phyloP scores from a whole-genome alignment of 1,139 yeast genomes.

The Pichia sp. region DNA sequence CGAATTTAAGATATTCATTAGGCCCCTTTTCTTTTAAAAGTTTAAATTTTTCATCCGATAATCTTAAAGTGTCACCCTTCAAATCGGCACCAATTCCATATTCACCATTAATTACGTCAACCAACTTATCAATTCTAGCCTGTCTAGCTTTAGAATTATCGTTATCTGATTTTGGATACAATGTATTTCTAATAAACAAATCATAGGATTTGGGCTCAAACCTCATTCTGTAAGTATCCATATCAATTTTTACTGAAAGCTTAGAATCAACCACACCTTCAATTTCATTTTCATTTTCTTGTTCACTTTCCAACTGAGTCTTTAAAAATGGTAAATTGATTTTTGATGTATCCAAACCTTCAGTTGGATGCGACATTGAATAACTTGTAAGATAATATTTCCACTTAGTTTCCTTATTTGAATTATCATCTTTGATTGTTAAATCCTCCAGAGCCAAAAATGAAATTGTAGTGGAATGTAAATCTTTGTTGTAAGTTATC shows the following conservation, averaged over 20 bases:
- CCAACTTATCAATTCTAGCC: conserved; percentile 19
- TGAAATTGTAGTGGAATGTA: conserved; percentile 60
- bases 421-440: conserved; percentile 59
- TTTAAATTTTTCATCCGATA: conserved; percentile 27
- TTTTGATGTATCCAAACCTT: conserved; percentile 84
- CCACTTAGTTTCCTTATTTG: conserved; percentile 74
- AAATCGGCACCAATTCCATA: conserved; percentile 31
- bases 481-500: conserved; percentile 57
- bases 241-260: conserved; percentile 74
- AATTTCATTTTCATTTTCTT: conserved; percentile 41
- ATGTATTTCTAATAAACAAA: conserved; percentile 58
- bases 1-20: conserved; percentile 18
- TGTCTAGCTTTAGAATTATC: conserved; percentile 15
- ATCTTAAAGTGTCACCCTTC: conserved; percentile 16
- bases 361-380: conserved; percentile 94
- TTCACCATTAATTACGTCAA: conserved; percentile 30
- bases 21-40: conserved; percentile 30
- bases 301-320: conserved; percentile 45
- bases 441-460: conserved; percentile 83
- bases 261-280: conserved; percentile 66
- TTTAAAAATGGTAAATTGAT: conserved; percentile 69
- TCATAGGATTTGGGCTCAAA: conserved; percentile 82
- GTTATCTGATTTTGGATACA: conserved; percentile 28
- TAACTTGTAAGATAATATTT: conserved; percentile 90
- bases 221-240: conserved; percentile 71